These are phyloP conservation scores for Scenedesmus sp. DNA, from an alignment of 163 green algal genomes.

Conservation along the genomic window DNA sequence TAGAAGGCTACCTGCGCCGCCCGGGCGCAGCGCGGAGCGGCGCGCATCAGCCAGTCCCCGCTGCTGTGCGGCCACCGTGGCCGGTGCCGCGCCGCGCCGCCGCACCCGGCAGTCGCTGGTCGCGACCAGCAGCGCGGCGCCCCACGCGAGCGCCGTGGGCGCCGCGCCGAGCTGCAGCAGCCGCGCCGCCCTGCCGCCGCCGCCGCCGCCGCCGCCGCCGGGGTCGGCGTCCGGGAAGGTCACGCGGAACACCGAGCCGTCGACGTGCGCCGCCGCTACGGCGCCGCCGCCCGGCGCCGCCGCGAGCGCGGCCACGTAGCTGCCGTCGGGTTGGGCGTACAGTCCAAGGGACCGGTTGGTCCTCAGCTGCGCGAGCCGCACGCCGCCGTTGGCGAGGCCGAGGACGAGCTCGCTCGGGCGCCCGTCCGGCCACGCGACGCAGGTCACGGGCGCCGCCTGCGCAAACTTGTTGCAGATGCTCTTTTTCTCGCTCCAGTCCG, in stretches of 20 bases:
- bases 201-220: slow-evolving; percentile 23
- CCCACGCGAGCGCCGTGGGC: slow-evolving; percentile 75
- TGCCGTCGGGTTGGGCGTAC: slow-evolving; percentile 75
- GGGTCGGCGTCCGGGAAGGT: slow-evolving; percentile 67
- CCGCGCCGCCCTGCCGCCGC: slow-evolving; percentile 46
- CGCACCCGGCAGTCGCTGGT: slow-evolving; percentile 68
- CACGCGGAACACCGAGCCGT: slow-evolving; percentile 76
- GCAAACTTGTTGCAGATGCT: slow-evolving; percentile 91
- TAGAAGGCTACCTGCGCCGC: slow-evolving; percentile 69
- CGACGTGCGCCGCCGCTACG: slow-evolving; percentile 72
- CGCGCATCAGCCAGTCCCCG: background rate
- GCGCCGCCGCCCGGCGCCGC: slow-evolving; percentile 64
- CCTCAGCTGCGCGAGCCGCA: slow-evolving; percentile 71
- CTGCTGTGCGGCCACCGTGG: background rate
- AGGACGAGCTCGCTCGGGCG: slow-evolving; percentile 76
- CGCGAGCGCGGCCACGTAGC: slow-evolving; percentile 68
- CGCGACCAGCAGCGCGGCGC: slow-evolving; percentile 63
- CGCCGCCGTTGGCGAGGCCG: slow-evolving; percentile 72
- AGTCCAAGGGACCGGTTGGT: slow-evolving; percentile 81
- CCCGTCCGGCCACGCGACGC: slow-evolving; percentile 67
- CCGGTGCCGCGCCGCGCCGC: too few species aligned
- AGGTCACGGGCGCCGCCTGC: slow-evolving; percentile 67
- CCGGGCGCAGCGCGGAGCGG: background rate
- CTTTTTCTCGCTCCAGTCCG: slow-evolving; percentile 85
- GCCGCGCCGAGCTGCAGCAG: slow-evolving; percentile 69